A percentile compares a stretch with the other conserved stretches of the same genome.
Evolutionary conservation across 345 rosid species (phyloP).

Genomic region (Dimocarpus longan): DNA sequence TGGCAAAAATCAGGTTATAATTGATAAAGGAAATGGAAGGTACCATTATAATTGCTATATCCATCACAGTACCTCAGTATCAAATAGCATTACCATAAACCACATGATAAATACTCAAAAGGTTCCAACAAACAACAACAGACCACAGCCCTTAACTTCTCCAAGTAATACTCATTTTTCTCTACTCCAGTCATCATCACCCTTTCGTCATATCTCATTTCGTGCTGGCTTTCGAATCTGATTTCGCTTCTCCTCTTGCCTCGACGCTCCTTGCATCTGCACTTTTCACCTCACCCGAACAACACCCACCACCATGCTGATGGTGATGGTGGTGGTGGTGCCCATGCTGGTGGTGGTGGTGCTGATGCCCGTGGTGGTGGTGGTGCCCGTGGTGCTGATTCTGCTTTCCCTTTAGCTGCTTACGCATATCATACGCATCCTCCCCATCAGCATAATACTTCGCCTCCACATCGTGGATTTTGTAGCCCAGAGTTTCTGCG

Average conservation of each 20-base stretch:
- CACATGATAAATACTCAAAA: constrained; percentile 11
- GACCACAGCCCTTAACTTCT: background rate
- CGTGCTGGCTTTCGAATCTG: constrained; percentile 53
- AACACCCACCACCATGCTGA: constrained; percentile 88
- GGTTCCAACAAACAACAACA: background rate
- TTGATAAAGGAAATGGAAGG: constrained; percentile 7
- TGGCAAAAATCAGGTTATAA: background rate
- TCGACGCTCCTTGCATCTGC: constrained; percentile 45
- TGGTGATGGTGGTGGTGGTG: constrained; percentile 62
- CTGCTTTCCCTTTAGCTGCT: constrained; percentile 87
- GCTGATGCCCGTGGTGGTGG: constrained; percentile 50
- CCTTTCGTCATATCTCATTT: constrained; percentile 42
- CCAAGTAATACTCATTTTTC: constrained; percentile 16
- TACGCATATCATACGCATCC: constrained; percentile 98
- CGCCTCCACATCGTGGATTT: constrained; percentile 92
- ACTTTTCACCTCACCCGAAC: constrained; percentile 59
- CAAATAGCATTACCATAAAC: constrained; percentile 13
- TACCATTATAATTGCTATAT: constrained; percentile 18
- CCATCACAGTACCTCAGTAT: background rate
- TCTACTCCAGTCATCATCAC: constrained; percentile 33
- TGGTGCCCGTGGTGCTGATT: constrained; percentile 68
- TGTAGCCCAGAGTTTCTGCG: constrained; percentile 81
- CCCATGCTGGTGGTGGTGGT: constrained; percentile 41
- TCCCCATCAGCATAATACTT: constrained; percentile 99
- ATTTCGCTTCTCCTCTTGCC: constrained; percentile 46